phyloP scores from a whole-genome alignment of 306 rosid genomes.

The Dalbergia oliveri region DNA sequence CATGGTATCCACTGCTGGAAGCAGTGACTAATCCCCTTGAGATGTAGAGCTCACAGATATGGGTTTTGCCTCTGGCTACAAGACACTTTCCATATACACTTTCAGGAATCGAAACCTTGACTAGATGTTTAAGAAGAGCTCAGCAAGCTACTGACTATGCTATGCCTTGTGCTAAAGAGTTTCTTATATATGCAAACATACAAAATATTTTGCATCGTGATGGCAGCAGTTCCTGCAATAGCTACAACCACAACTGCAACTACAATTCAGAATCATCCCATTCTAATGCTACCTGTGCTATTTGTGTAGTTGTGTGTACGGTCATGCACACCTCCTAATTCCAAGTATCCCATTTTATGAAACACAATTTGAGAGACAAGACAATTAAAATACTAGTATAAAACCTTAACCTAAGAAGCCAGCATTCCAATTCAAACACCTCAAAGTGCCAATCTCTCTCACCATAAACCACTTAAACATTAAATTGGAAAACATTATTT shows the following conservation, averaged over 20 bases:
- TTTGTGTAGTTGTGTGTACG: not conserved
- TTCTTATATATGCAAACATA: not conserved
- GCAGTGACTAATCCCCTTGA: no score
- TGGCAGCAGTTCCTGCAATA: not conserved
- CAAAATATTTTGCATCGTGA: not conserved
- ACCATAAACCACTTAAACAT: not conserved
- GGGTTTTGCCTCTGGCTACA: no score
- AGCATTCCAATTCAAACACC: not conserved
- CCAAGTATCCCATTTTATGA: not conserved
- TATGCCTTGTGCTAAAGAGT: not conserved
- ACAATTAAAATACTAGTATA: not conserved
- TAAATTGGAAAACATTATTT: not conserved
- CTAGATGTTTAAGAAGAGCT: no score
- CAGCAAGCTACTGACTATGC: no score
- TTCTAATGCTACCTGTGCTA: not conserved
- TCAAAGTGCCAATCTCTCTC: slow-evolving; percentile 3
- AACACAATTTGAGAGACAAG: not conserved
- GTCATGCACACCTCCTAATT: slow-evolving; percentile 15
- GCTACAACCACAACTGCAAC: not conserved
- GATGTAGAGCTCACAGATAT: no score
- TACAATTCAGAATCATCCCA: not conserved
- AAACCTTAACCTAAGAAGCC: not conserved
- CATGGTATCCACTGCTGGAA: no score
- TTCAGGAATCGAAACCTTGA: no score
- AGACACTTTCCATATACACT: no score